Evolutionary conservation across 2,329 filamentous ascomycete species (phyloP).

Genomic region (Fusarium gaditjirri): DNA sequence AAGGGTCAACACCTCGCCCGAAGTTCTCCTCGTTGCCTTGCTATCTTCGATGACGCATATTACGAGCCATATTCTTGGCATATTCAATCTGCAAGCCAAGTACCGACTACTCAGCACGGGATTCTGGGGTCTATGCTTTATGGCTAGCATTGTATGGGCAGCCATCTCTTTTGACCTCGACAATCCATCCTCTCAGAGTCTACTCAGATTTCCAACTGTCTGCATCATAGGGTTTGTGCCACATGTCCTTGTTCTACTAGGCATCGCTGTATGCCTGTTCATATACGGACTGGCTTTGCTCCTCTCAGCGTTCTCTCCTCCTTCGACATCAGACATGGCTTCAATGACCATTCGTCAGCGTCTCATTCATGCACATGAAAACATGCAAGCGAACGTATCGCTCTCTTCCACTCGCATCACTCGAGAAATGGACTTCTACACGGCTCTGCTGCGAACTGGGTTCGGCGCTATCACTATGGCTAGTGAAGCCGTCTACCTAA

Average conservation of each 20-base stretch:
- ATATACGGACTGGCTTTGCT: slow-evolving; percentile 84
- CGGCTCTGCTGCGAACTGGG: slow-evolving; percentile 84
- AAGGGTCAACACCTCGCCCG: slow-evolving; percentile 87
- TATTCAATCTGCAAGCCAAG: slow-evolving; percentile 81
- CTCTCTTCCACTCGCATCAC: slow-evolving; percentile 83
- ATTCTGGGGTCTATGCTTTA: slow-evolving; percentile 91
- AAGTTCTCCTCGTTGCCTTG: slow-evolving; percentile 86
- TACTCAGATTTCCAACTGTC: slow-evolving; percentile 90
- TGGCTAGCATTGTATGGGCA: slow-evolving; percentile 85
- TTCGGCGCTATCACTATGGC: slow-evolving; percentile 92
- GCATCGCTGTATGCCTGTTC: slow-evolving; percentile 77
- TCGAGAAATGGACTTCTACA: slow-evolving; percentile 95
- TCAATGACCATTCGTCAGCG: slow-evolving; percentile 65
- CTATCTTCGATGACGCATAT: slow-evolving; percentile 92
- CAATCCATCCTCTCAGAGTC: slow-evolving; percentile 69
- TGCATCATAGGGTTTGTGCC: slow-evolving; percentile 96
- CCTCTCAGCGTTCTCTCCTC: slow-evolving; percentile 69
- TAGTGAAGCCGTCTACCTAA: slow-evolving; percentile 94
- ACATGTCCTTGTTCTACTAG: slow-evolving; percentile 85
- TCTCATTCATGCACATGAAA: slow-evolving; percentile 78
- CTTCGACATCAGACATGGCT: slow-evolving; percentile 43
- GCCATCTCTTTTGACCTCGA: slow-evolving; percentile 71
- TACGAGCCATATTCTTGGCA: slow-evolving; percentile 82
- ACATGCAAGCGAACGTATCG: slow-evolving; percentile 92
- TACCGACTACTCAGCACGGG: slow-evolving; percentile 88